A percentile compares a stretch with the other conserved stretches of the same genome.
Evolutionary conservation across 148 eudicot species (phyloP).

Genomic region (Camellia sinensis): DNA sequence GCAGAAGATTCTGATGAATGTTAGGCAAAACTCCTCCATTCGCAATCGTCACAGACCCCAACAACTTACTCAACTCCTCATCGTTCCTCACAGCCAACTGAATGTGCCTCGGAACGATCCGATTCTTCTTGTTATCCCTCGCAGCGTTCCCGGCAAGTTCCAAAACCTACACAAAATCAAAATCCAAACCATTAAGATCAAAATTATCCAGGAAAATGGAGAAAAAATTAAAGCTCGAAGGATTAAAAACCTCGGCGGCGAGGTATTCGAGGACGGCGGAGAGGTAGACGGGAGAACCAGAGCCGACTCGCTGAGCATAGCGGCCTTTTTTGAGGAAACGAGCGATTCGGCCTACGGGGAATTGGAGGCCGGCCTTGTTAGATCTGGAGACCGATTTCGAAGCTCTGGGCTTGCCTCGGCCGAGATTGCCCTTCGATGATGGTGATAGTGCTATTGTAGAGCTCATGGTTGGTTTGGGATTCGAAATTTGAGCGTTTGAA

Average conservation of each 20-base stretch:
- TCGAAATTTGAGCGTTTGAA: neutral
- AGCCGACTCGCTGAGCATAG: constrained; percentile 46
- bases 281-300: constrained; percentile 48
- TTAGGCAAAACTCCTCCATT: constrained; percentile 49
- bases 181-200: neutral
- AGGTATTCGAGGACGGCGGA: constrained; percentile 49
- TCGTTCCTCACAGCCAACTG: constrained; percentile 49
- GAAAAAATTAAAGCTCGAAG: neutral
- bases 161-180: constrained; percentile 25
- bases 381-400: constrained; percentile 36
- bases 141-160: constrained; percentile 54
- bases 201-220: neutral
- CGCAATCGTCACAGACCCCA: constrained; percentile 41
- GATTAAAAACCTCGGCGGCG: constrained; percentile 36
- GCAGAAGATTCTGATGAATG: constrained; percentile 36
- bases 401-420: constrained; percentile 28
- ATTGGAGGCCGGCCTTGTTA: constrained; percentile 42
- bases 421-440: constrained; percentile 19
- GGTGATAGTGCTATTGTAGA: neutral
- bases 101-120: constrained; percentile 46
- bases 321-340: constrained; percentile 40
- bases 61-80: constrained; percentile 42
- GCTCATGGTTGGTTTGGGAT: neutral
- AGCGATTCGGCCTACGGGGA: constrained; percentile 47
- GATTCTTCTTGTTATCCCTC: constrained; percentile 43